A percentile compares a stretch with the other conserved stretches of the same genome.
phyloP scores from a whole-genome alignment of 2,329 filamentous ascomycete species.

The Paecilomyces variotii region DNA sequence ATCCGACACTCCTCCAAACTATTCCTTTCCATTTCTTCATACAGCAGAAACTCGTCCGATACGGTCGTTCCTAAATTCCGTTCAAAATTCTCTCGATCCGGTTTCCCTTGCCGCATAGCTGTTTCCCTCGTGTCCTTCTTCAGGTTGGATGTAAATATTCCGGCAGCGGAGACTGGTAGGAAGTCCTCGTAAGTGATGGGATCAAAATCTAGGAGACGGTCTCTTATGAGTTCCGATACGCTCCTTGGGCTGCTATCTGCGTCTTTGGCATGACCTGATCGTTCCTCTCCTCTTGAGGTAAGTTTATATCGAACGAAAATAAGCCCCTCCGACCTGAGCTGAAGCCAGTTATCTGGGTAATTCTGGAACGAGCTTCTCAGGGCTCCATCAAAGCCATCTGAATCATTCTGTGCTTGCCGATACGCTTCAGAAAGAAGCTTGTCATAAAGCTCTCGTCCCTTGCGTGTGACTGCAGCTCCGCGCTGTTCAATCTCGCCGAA shows the following conservation, averaged over 20 bases:
- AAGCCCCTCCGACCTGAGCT: constrained; percentile 28
- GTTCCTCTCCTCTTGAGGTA: constrained; percentile 4
- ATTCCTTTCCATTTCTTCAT: constrained; percentile 16
- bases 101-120: constrained; percentile 4
- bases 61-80: constrained; percentile 12
- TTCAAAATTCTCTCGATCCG: constrained; percentile 20
- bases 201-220: constrained; percentile 25
- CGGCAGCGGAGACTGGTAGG: constrained; percentile 45
- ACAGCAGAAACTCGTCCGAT: constrained; percentile 19
- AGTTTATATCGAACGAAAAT: constrained; percentile 34
- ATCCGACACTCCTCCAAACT: constrained; percentile 16
- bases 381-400: constrained; percentile 11
- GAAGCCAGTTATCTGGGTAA: constrained; percentile 37
- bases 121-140: neutral
- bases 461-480: constrained; percentile 42
- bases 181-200: constrained; percentile 50
- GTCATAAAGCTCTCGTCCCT: constrained; percentile 42
- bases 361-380: constrained; percentile 23
- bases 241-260: neutral
- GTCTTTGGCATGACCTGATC: neutral
- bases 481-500: constrained; percentile 50
- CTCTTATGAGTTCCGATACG: constrained; percentile 13
- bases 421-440: constrained; percentile 26
- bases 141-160: constrained; percentile 44
- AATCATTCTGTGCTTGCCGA: constrained; percentile 7